Percentiles rank a stretch among this genome's conserved stretches.
These are phyloP conservation scores for Sclerotinia nivalis DNA, from an alignment of 2,329 filamentous ascomycete genomes.

Conservation along the genomic window DNA sequence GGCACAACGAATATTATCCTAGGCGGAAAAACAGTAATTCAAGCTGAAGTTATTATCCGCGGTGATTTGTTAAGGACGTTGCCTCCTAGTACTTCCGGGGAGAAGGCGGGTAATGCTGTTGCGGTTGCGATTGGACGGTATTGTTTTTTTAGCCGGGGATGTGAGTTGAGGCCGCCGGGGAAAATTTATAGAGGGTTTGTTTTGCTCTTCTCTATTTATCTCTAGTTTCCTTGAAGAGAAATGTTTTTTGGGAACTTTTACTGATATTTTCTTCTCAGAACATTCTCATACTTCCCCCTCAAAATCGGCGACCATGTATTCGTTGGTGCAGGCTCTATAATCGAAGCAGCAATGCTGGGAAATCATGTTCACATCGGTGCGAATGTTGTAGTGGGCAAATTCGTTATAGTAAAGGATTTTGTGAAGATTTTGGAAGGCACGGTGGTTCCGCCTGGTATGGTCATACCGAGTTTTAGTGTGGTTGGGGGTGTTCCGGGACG, in stretches of 20 bases:
- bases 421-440: constrained; percentile 83
- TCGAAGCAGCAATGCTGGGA: constrained; percentile 82
- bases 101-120: constrained; percentile 40
- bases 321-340: constrained; percentile 70
- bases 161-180: constrained; percentile 78
- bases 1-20: constrained; percentile 98
- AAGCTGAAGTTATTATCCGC: constrained; percentile 90
- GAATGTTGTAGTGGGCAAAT: constrained; percentile 76
- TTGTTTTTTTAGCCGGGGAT: constrained; percentile 80
- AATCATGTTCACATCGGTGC: constrained; percentile 84
- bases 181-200: constrained; percentile 72
- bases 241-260: not conserved
- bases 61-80: constrained; percentile 75
- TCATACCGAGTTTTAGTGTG: constrained; percentile 87
- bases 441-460: constrained; percentile 83
- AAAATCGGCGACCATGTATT: constrained; percentile 95
- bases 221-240: not conserved
- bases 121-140: constrained; percentile 89
- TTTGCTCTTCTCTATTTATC: constrained; percentile 25
- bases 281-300: constrained; percentile 81
- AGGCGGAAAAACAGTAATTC: constrained; percentile 92
- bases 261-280: constrained; percentile 34
- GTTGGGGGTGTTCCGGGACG: constrained; percentile 82
- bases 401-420: constrained; percentile 92
- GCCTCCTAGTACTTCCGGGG: constrained; percentile 46